Evolutionary conservation across 2,329 filamentous ascomycete genomes (phyloP).

Genomic region (Ophioceras dolichostomum): DNA sequence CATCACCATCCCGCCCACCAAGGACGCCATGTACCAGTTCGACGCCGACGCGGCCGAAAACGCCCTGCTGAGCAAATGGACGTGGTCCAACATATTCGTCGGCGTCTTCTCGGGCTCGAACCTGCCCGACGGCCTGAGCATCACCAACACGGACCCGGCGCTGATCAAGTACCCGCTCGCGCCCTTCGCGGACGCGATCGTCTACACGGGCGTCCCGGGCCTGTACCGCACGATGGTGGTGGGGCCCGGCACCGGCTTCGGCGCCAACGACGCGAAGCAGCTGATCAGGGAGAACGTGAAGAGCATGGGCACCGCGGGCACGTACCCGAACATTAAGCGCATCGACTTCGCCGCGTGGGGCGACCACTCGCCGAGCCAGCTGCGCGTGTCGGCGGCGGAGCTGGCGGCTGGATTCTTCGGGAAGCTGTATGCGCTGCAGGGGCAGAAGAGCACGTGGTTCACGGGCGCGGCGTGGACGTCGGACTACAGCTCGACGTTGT

Average conservation of each 20-base stretch:
- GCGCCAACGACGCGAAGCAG: not conserved
- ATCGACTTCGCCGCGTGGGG: constrained; percentile 10
- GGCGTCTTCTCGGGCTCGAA: constrained; percentile 12
- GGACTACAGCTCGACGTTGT: not conserved
- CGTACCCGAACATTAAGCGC: not conserved
- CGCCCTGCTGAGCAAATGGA: constrained; percentile 15
- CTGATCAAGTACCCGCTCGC: constrained; percentile 1
- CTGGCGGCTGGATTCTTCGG: constrained; percentile 17
- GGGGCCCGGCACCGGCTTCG: not conserved
- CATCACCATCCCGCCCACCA: constrained; percentile 19
- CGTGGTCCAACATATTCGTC: constrained; percentile 14
- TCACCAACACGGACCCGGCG: not conserved
- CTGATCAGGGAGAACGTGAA: not conserved
- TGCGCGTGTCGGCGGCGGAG: constrained; percentile 11
- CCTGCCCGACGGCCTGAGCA: constrained; percentile 5
- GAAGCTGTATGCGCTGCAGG: constrained; percentile 18
- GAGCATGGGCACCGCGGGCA: not conserved
- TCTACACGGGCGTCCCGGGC: not conserved
- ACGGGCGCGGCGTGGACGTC: constrained; percentile 14
- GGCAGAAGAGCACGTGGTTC: constrained; percentile 19
- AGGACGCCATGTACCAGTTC: constrained; percentile 16
- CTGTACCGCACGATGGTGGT: constrained; percentile 3
- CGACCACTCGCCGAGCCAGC: constrained; percentile 10
- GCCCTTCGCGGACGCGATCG: constrained; percentile 1
- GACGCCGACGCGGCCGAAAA: constrained; percentile 15